phyloP scores from a whole-genome alignment of 352 stramenopile species.

The Phytophthora litchii region DNA sequence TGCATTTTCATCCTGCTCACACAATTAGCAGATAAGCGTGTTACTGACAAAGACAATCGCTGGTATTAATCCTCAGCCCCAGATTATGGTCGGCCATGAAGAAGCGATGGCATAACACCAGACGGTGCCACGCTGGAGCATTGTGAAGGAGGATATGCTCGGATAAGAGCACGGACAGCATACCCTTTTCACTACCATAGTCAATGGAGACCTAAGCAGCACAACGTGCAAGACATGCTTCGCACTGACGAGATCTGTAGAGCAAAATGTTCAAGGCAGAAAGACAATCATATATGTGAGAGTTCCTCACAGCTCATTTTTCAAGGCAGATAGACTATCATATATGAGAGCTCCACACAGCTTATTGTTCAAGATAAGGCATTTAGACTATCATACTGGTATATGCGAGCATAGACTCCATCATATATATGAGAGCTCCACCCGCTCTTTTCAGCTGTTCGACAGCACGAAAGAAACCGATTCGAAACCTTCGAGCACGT shows the following conservation, averaged over 20 bases:
- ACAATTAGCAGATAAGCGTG: background rate
- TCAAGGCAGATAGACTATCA: too few species aligned
- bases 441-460: constrained; percentile 21
- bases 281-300: too few species aligned
- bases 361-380: too few species aligned
- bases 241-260: too few species aligned
- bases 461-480: constrained; percentile 23
- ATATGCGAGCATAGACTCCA: too few species aligned
- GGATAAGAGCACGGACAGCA: constrained; percentile 20
- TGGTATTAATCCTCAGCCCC: background rate
- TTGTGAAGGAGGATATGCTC: constrained; percentile 11
- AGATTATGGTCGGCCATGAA: constrained; percentile 17
- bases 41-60: constrained; percentile 2
- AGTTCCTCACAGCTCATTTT: too few species aligned
- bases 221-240: constrained; percentile 1
- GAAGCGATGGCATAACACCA: constrained; percentile 20
- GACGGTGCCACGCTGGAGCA: constrained; percentile 13
- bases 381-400: too few species aligned
- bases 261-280: too few species aligned
- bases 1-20: background rate
- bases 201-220: background rate
- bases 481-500: background rate
- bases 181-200: constrained; percentile 5
- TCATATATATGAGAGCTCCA: too few species aligned
- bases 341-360: too few species aligned